Conservation (phyloP, 2,329 filamentous ascomycete genomes). For the Emericellopsis cladophorae region DNA sequence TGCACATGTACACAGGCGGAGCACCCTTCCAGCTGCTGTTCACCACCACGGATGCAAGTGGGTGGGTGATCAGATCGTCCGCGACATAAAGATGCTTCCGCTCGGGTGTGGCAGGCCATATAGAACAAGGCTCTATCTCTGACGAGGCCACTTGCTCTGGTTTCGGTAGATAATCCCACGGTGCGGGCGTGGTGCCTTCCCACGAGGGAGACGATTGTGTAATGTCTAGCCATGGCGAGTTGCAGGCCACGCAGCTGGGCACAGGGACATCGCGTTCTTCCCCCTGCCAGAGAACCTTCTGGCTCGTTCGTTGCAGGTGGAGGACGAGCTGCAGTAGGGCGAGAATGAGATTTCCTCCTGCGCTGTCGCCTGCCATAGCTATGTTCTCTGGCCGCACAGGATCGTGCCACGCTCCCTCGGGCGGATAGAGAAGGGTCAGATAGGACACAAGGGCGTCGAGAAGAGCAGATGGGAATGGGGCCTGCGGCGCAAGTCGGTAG, state of each 20-base stretch:
- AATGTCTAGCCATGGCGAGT: slow-evolving; percentile 62
- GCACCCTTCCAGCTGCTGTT: slow-evolving; percentile 44
- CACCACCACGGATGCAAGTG: slow-evolving; percentile 52
- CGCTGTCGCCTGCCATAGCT: slow-evolving; percentile 61
- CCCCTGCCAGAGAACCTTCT: slow-evolving; percentile 48
- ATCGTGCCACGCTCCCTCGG: slow-evolving; percentile 51
- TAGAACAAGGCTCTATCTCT: slow-evolving; percentile 27
- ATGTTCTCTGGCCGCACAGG: slow-evolving; percentile 53
- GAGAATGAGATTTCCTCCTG: slow-evolving; percentile 59
- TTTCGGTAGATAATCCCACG: slow-evolving; percentile 36
- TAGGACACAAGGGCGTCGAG: slow-evolving; percentile 64
- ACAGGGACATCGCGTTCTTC: slow-evolving; percentile 44
- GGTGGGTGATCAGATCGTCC: slow-evolving; percentile 46
- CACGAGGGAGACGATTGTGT: slow-evolving; percentile 34
- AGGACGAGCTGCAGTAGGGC: slow-evolving; percentile 57
- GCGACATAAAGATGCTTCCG: slow-evolving; percentile 40
- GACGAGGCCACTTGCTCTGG: slow-evolving; percentile 17
- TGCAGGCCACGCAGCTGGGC: slow-evolving; percentile 50
- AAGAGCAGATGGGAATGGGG: slow-evolving; percentile 62
- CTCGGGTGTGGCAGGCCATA: slow-evolving; percentile 45
- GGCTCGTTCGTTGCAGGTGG: slow-evolving; percentile 37
- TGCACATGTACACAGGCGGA: slow-evolving; percentile 55
- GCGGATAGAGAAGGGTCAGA: slow-evolving; percentile 60
- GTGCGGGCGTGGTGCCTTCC: slow-evolving; percentile 11
- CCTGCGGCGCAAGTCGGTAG: slow-evolving; percentile 63